Base-by-base conservation (phyloP, 768 basidiomycete species). In the Rhizopogon vinicolor region DNA sequence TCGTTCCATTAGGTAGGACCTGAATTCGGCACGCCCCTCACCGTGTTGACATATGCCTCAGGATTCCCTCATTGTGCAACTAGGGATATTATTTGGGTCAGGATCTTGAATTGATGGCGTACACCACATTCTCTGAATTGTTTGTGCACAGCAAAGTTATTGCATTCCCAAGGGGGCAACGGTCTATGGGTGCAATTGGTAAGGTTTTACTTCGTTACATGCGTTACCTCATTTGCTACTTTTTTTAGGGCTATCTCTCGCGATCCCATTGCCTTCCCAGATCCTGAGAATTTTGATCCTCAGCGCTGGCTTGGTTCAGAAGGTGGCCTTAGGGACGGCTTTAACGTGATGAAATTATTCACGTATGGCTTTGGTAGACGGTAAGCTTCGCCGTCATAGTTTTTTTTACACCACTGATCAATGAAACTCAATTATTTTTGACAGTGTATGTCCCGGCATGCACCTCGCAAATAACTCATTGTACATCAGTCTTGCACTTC, bases 61-160 rank as follows among this genome's bases (percentile, higher is more conserved):
- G 84, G 84, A 0, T 82, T 85, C 49, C 72, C 81, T 0, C 86
- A 87, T 57, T 77, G 78, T 51, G 78, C 85, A 0, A 86, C 79
- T 1, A 79, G 77, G 52, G 85, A 87, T 55, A 76, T 88, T 41
- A 63, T 81, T 18, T 86, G 82, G 79, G 82, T 82, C 8, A 31
- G 53, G 14, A 5, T 13, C 29, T 46, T 19, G 13, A 5, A 18
- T 46, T 46, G 12, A n/a, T 19, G 25, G 25, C 7, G 45, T 46
- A 46, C 29, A 1, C 45, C 29, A 18, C n/a, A n/a, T 19, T 46
- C 45, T 46, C n/a, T 25, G 25, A 46, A 31, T 31, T n/a, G 6
- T 12, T 16, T 31, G 29, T 31, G 18, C 12, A 31, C 52, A 82
- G 62, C 63, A 63, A 12, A 69, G 69, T 1, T 71, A 67, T 43